Conservation (phyloP, 2,329 filamentous ascomycete genomes). For the Diaporthe citrichinensis region DNA sequence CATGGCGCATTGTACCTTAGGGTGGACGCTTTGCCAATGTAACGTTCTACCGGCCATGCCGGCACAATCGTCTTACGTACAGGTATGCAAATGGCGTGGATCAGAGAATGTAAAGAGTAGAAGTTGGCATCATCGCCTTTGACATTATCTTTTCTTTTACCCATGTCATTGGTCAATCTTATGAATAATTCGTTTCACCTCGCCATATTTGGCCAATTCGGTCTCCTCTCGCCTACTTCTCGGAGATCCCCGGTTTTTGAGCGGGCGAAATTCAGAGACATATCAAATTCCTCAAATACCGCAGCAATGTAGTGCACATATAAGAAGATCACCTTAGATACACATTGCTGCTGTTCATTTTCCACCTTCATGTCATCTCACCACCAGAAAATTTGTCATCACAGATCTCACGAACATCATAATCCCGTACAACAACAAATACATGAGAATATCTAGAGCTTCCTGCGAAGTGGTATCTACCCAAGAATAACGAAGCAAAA, state of each 20-base stretch:
- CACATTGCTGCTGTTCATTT: no score
- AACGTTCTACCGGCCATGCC: not conserved
- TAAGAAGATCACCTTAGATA: not conserved
- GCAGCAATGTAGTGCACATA: not conserved
- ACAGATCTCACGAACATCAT: not conserved
- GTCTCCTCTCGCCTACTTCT: not conserved
- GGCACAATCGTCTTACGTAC: not conserved
- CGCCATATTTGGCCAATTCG: not conserved
- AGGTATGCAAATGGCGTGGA: not conserved
- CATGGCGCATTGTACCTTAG: no score
- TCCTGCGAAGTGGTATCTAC: slow-evolving; percentile 35
- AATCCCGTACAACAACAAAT: not conserved
- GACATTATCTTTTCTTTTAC: not conserved
- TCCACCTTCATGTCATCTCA: not conserved
- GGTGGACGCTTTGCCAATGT: not conserved
- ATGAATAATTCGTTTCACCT: not conserved
- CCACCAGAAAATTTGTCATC: no score
- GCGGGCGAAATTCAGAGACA: not conserved
- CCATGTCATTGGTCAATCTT: not conserved
- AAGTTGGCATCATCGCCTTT: not conserved
- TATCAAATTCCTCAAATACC: not conserved
- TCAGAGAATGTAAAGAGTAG: not conserved
- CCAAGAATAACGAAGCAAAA: not conserved
- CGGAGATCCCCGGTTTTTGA: not conserved
- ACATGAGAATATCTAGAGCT: not conserved